A percentile compares a stretch with the other conserved stretches of the same genome.
Evolutionary conservation across 345 rosid genomes (phyloP).

Genomic region (Eucalyptus tenuipes): DNA sequence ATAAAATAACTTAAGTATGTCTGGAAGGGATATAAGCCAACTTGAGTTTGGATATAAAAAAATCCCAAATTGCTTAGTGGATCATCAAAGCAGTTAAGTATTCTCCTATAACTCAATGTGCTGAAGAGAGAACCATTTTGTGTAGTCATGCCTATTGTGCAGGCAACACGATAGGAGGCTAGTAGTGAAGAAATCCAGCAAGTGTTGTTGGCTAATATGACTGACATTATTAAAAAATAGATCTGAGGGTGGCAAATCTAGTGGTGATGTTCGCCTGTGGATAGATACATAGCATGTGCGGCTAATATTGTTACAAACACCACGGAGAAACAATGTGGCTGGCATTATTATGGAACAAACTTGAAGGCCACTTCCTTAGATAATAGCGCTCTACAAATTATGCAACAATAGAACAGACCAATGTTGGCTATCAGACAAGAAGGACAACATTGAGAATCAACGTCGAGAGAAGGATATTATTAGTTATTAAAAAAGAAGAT

Average conservation of each 20-base stretch:
- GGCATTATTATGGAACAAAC: neutral
- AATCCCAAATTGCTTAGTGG: neutral
- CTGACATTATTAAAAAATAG: neutral
- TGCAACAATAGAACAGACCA: neutral
- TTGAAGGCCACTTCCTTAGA: neutral
- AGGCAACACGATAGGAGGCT: neutral
- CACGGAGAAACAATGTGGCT: neutral
- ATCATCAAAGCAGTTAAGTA: neutral
- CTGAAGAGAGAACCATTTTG: neutral
- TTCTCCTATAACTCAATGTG: neutral
- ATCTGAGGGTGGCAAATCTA: neutral
- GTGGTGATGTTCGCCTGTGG: neutral
- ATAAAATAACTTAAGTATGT: neutral
- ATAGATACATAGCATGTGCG: neutral
- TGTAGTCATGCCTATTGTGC: neutral
- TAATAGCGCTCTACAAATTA: neutral
- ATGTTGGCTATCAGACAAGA: neutral
- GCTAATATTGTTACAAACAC: neutral
- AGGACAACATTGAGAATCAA: neutral
- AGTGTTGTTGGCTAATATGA: neutral
- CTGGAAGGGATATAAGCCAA: neutral
- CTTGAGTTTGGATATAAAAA: neutral
- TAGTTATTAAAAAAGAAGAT: neutral
- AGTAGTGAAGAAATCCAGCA: neutral
- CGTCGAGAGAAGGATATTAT: neutral